Evolutionary conservation across 148 eudicot species (phyloP).

Genomic region (Camellia sinensis): DNA sequence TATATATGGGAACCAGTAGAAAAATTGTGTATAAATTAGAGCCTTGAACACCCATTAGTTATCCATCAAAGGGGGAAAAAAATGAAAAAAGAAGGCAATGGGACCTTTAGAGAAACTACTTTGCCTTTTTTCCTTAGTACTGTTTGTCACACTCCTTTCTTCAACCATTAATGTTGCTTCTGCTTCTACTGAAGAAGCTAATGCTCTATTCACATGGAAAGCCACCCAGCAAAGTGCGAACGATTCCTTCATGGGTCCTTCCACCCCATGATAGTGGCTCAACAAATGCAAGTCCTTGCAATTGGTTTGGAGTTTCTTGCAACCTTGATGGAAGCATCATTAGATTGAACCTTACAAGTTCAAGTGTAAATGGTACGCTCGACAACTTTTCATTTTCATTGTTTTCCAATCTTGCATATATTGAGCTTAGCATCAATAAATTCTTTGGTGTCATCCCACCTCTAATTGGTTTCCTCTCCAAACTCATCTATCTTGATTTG

Average conservation of each 20-base stretch:
- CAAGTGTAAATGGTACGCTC: background rate
- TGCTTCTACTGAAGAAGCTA: constrained; percentile 30
- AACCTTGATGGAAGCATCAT: background rate
- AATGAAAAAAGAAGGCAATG: background rate
- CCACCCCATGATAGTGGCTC: background rate
- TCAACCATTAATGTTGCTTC: background rate
- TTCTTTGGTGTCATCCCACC: constrained; percentile 1
- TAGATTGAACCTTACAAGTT: constrained; percentile 8
- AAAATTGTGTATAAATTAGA: no score
- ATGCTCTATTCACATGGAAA: constrained; percentile 42
- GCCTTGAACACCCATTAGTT: no score
- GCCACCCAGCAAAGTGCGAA: constrained; percentile 27
- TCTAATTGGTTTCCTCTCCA: background rate
- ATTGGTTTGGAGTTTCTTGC: constrained; percentile 11
- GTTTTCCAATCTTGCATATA: background rate
- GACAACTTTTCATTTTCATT: constrained; percentile 6
- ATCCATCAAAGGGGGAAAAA: no score
- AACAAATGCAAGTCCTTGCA: background rate
- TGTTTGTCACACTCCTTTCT: constrained; percentile 1
- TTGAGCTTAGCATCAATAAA: background rate
- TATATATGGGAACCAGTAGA: no score
- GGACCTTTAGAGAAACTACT: background rate
- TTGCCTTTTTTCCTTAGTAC: background rate
- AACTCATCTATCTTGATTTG: constrained; percentile 11
- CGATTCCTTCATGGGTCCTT: constrained; percentile 35